Conservation (phyloP, 1,139 yeast genomes). For the Taphrina pruni region DNA sequence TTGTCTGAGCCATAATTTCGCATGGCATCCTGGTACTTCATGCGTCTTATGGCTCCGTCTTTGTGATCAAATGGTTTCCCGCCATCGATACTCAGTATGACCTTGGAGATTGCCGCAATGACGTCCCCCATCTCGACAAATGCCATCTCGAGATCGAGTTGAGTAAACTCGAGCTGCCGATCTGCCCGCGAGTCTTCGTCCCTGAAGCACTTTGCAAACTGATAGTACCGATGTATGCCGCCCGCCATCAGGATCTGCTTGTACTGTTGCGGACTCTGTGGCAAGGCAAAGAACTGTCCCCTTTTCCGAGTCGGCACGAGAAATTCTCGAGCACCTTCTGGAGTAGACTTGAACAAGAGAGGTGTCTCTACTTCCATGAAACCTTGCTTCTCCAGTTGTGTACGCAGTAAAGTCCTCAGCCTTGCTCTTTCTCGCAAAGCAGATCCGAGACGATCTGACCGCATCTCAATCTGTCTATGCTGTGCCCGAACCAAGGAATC, state of each 20-base stretch:
- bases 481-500: slow-evolving; percentile 69
- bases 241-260: slow-evolving; percentile 94
- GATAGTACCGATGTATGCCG: slow-evolving; percentile 84
- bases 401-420: slow-evolving; percentile 64
- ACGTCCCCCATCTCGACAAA: slow-evolving; percentile 75
- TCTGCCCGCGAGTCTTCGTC: slow-evolving; percentile 95
- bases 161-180: slow-evolving; percentile 97
- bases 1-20: slow-evolving; percentile 85
- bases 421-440: slow-evolving; percentile 67
- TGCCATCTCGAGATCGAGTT: slow-evolving; percentile 91
- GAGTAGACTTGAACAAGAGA: slow-evolving; percentile 87
- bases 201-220: slow-evolving; percentile 89
- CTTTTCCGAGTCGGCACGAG: slow-evolving; percentile 82
- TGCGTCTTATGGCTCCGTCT: slow-evolving; percentile 49
- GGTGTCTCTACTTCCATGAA: slow-evolving; percentile 95
- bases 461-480: slow-evolving; percentile 75
- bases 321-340: slow-evolving; percentile 97
- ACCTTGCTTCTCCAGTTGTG: slow-evolving; percentile 55
- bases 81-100: slow-evolving; percentile 53
- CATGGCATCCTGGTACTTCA: slow-evolving; percentile 74
- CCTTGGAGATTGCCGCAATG: slow-evolving; percentile 64
- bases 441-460: slow-evolving; percentile 57
- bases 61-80: slow-evolving; percentile 37
- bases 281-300: slow-evolving; percentile 76
- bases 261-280: slow-evolving; percentile 97